Conservation (phyloP, 352 stramenopile species). For the Elongisporangium undulatum region DNA sequence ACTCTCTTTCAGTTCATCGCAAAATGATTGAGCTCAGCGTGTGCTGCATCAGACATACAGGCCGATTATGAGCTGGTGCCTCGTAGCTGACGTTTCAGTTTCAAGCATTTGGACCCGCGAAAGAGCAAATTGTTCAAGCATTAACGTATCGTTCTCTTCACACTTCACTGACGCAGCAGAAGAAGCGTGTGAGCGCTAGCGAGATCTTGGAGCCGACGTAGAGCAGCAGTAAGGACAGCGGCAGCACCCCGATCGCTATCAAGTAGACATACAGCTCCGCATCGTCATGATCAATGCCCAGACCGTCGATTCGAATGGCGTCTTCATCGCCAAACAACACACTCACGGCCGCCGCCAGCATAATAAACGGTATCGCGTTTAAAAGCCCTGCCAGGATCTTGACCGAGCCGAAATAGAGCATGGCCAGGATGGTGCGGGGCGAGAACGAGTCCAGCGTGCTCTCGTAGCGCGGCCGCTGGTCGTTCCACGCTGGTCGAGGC, state of each 20-base stretch:
- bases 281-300: slow-evolving; percentile 13
- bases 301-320: slow-evolving; percentile 8
- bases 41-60: too few species aligned
- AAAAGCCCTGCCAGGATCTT: slow-evolving; percentile 31
- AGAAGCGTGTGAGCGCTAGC: slow-evolving; percentile 48
- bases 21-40: too few species aligned
- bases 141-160: slow-evolving; percentile 1
- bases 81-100: too few species aligned
- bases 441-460: slow-evolving; percentile 24
- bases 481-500: slow-evolving; percentile 12
- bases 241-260: slow-evolving; percentile 20
- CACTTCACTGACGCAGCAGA: slow-evolving; percentile 31
- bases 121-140: slow-evolving; percentile 1
- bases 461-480: slow-evolving; percentile 29
- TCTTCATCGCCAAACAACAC: slow-evolving; percentile 28
- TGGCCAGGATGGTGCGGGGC: slow-evolving; percentile 30
- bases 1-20: too few species aligned
- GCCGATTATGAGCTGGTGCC: too few species aligned
- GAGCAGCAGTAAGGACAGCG: slow-evolving; percentile 27
- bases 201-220: slow-evolving; percentile 35
- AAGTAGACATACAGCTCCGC: slow-evolving; percentile 21
- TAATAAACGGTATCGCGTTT: slow-evolving; percentile 21
- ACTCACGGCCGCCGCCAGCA: slow-evolving; percentile 23
- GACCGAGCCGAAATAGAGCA: slow-evolving; percentile 45
- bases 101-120: too few species aligned